Base-by-base conservation (phyloP, 2,329 filamentous ascomycete species). In the Aspergillus sp. region DNA sequence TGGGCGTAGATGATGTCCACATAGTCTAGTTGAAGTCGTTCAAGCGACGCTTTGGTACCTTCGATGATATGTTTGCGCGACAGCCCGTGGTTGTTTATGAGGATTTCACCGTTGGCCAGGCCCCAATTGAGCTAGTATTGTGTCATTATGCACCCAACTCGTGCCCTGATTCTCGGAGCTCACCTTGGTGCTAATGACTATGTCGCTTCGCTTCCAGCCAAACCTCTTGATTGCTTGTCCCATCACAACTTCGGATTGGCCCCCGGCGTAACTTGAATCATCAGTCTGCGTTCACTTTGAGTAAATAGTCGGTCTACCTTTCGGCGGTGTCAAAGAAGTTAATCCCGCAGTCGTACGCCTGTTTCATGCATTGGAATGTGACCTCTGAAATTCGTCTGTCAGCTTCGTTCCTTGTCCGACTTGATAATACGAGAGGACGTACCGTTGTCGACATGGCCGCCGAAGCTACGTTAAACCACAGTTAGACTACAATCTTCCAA, bases 1-100 rank as follows among this genome's bases (percentile, higher is more conserved):
- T 90, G 88, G 17, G 87, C 86, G 69, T 87, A 89, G 64, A 90
- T 79, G 53, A 90, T 76, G 68, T 90, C 88, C 32, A 90, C 86
- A 67, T 90, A 90, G 26, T 83, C 82, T 56, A 85, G 80, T 63
- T 88, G 78, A 54, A 89, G 77, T 32, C 87, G 81, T 65, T 84
- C 75, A 26, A 90, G 78, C 7, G 83, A 83, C 17, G 78, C 79
- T 42, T 83, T 78, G 51, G 84, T 81, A 20, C 86, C 88, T 74
- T 90, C 87, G 59, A 90, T 76, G 45, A 90, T 78, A 72, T 90
- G 87, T 72, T 90, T 90, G 44, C 86, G 80, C 3, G 84, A 88
- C 15, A 90, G 80, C 4, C 88, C 87, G 58, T 80, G 77, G 73
- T 88, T 89, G 75, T 90, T 90, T 58, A 88, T 80, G 9, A 79